Evolutionary conservation across 2,329 filamentous ascomycete species (phyloP).

Genomic region (Colletotrichum truncatum): DNA sequence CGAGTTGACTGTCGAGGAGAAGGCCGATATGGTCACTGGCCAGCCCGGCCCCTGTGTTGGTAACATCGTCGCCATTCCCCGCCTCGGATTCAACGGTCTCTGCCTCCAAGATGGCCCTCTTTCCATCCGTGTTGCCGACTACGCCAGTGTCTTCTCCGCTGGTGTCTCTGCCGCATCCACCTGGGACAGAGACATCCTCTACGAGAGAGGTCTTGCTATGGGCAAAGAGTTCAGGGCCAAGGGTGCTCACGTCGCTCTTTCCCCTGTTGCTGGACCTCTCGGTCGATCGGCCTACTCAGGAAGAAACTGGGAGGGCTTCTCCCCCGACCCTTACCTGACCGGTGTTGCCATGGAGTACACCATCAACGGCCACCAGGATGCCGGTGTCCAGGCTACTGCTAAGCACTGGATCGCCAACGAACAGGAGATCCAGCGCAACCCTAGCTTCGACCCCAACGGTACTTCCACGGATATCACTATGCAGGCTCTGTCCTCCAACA

Average conservation of each 20-base stretch:
- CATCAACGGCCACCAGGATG: conserved; percentile 44
- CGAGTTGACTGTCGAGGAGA: conserved; percentile 40
- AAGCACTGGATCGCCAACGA: conserved; percentile 51
- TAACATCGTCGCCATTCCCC: conserved; percentile 47
- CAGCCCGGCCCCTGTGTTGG: conserved; percentile 43
- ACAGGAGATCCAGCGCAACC: conserved; percentile 44
- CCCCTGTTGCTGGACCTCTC: conserved; percentile 55
- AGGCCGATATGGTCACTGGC: conserved; percentile 45
- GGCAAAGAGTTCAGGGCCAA: conserved; percentile 73
- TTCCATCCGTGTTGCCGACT: conserved; percentile 48
- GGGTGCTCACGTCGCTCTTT: conserved; percentile 75
- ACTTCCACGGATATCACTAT: conserved; percentile 34
- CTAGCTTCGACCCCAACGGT: conserved; percentile 35
- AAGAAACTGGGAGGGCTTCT: conserved; percentile 72
- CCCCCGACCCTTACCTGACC: conserved; percentile 74
- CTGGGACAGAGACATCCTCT: conserved; percentile 78
- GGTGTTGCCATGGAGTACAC: conserved; percentile 57
- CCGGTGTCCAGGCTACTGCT: conserved; percentile 47
- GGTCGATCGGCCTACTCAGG: conserved; percentile 57
- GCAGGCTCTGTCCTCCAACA: conserved; percentile 52
- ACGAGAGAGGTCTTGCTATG: conserved; percentile 50
- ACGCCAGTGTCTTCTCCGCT: conserved; percentile 54
- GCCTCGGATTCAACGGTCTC: conserved; percentile 52
- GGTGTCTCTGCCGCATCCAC: conserved; percentile 70
- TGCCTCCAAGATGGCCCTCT: conserved; percentile 50